These are phyloP conservation scores for Ceriops decandra DNA, from an alignment of 345 rosid species.

Conservation along the genomic window DNA sequence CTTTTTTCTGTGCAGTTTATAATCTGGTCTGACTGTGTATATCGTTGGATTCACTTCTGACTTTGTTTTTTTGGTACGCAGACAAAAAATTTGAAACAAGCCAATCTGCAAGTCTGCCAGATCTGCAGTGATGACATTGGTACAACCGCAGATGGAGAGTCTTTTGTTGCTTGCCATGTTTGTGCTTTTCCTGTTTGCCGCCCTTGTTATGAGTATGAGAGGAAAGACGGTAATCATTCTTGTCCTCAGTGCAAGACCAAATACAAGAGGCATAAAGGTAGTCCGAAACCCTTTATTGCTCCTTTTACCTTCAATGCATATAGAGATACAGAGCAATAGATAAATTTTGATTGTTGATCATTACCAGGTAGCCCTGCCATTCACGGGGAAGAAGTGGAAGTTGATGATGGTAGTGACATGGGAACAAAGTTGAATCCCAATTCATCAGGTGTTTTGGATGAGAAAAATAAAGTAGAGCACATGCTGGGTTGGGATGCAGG, in stretches of 20 bases:
- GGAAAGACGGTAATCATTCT: slow-evolving; percentile 40
- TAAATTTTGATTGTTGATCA: neutral
- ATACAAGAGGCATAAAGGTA: slow-evolving; percentile 39
- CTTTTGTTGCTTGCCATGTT: slow-evolving; percentile 38
- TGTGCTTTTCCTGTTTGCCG: slow-evolving; percentile 43
- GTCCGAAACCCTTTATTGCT: neutral
- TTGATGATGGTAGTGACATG: slow-evolving; percentile 7
- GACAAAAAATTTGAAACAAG: slow-evolving; percentile 11
- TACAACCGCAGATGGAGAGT: slow-evolving; percentile 26
- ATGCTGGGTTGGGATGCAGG: slow-evolving; percentile 25
- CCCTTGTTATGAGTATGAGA: slow-evolving; percentile 42
- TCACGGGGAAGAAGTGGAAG: slow-evolving; percentile 19
- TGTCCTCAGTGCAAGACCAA: slow-evolving; percentile 45
- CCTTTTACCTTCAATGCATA: neutral
- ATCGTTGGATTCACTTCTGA: neutral
- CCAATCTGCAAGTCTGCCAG: slow-evolving; percentile 27
- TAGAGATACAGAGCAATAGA: neutral
- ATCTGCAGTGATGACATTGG: slow-evolving; percentile 37
- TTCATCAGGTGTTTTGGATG: slow-evolving; percentile 6
- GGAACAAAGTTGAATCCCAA: slow-evolving; percentile 13
- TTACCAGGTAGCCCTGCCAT: slow-evolving; percentile 23
- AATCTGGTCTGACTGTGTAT: neutral
- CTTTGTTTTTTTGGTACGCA: slow-evolving; percentile 3
- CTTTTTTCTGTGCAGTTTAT: neutral
- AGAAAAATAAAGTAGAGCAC: slow-evolving; percentile 22